Percentiles rank a stretch among this genome's conserved stretches.
phyloP scores from a whole-genome alignment of 2,329 filamentous ascomycete species.

The Hymenoscyphus albidus region DNA sequence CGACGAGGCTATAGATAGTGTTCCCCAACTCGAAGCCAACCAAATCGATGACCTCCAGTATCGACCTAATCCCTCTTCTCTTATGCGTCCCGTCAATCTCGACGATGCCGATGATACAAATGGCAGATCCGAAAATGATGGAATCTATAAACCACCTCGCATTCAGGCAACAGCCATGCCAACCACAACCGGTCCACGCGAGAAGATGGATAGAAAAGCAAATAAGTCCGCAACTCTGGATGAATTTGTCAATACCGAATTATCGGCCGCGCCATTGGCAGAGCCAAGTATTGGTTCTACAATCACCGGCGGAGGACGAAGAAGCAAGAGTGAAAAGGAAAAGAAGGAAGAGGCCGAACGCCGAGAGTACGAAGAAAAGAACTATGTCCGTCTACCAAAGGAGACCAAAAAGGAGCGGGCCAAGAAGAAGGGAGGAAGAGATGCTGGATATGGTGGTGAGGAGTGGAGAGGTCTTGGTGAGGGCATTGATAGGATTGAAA shows the following conservation, averaged over 20 bases:
- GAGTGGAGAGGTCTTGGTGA: constrained; percentile 86
- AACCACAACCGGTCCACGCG: constrained; percentile 43
- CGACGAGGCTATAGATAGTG: constrained; percentile 24
- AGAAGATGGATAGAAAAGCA: constrained; percentile 57
- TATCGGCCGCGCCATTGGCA: constrained; percentile 75
- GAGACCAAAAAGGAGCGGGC: constrained; percentile 85
- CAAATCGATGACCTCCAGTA: constrained; percentile 57
- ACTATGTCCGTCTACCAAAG: constrained; percentile 82
- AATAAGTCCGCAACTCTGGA: constrained; percentile 82
- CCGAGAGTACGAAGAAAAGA: constrained; percentile 83
- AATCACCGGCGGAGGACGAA: constrained; percentile 73
- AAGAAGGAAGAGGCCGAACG: constrained; percentile 74
- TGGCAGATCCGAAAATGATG: constrained; percentile 46
- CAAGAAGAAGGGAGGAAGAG: constrained; percentile 48
- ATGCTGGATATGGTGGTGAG: constrained; percentile 77
- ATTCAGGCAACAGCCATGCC: constrained; percentile 86
- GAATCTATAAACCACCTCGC: constrained; percentile 83
- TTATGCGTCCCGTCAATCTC: constrained; percentile 31
- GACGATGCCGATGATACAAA: constrained; percentile 32
- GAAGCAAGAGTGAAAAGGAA: constrained; percentile 72
- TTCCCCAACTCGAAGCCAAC: constrained; percentile 25
- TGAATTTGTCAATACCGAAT: constrained; percentile 83
- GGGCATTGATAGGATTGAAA: constrained; percentile 80
- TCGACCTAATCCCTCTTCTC: constrained; percentile 54
- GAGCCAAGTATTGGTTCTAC: constrained; percentile 91